Percentiles rank a stretch among this genome's conserved stretches.
Conservation (phyloP, 768 basidiomycete genomes). For the Tricholoma hemisulphureum region DNA sequence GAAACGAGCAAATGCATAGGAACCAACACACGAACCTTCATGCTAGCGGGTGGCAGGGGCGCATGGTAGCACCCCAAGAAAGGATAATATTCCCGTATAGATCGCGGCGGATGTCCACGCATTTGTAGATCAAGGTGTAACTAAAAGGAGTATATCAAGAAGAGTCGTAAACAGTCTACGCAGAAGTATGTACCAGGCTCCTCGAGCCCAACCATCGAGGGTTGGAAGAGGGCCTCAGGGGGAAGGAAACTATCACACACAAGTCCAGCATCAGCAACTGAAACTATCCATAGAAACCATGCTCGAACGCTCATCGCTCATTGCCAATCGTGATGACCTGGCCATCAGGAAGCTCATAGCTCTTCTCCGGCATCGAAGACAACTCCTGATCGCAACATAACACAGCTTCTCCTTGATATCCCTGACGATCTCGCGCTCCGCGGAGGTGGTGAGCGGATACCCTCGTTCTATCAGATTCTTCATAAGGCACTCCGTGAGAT, state of each 20-base stretch:
- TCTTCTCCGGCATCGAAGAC: slow-evolving; percentile 87
- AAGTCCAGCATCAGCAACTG: slow-evolving; percentile 34
- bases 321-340: slow-evolving; percentile 95
- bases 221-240: slow-evolving; percentile 93
- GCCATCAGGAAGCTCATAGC: slow-evolving; percentile 88
- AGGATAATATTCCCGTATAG: slow-evolving; percentile 81
- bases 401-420: slow-evolving; percentile 98
- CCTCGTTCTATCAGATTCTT: slow-evolving; percentile 89
- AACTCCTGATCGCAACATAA: slow-evolving; percentile 93
- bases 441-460: slow-evolving; percentile 90
- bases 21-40: slow-evolving; percentile 57
- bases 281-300: slow-evolving; percentile 31
- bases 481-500: slow-evolving; percentile 80
- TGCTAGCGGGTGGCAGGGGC: slow-evolving; percentile 76
- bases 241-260: slow-evolving; percentile 73
- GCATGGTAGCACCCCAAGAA: slow-evolving; percentile 91
- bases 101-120: slow-evolving; percentile 83
- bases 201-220: slow-evolving; percentile 85
- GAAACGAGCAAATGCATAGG: not conserved
- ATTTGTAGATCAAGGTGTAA: slow-evolving; percentile 81
- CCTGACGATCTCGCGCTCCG: slow-evolving; percentile 90
- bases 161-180: slow-evolving; percentile 4
- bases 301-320: slow-evolving; percentile 72
- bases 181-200: slow-evolving; percentile 56
- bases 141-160: slow-evolving; percentile 42